Base-by-base conservation (phyloP, 139 green algal genomes). In the Chlorella sp. region DNA sequence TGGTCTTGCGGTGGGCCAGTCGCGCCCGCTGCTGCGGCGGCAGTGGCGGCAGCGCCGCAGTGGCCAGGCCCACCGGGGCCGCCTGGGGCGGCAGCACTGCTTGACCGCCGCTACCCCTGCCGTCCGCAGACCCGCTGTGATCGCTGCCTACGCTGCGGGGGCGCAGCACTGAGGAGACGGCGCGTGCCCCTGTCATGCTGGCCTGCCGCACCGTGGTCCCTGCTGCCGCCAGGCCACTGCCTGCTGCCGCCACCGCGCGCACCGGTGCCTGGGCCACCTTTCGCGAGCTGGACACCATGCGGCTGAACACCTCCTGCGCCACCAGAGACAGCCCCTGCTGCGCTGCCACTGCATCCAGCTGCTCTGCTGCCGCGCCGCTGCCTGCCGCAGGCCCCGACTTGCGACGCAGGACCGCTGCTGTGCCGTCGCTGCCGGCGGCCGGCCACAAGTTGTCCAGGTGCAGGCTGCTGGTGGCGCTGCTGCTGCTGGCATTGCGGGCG, bases 1-100 rank as follows among this genome's bases (percentile, higher is more conserved):
- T 80, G 5, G 73, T 80, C n/a, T 65, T 80, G 73, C 73, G 73
- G 73, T 80, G 73, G 26, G 60, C 22, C 51, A 34, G 22, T 20
- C 60, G 30, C 60, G 60, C 60, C 60, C 60, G 60, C 60, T 34
- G 60, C 9, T 68, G 68, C 36, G 24, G n/a, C 36, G n/a, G 34
- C n/a, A 60, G 51, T 16, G 51, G 51, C 14, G 51, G 51, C 51
- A 60, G 51, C 13, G 51, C 51, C 14, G 11, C 51, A 24, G 51
- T 24, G 51, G 13, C 51, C 13, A 60, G 51, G 51, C 51, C 51
- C 14, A 60, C 51, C 9, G 51, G 51, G 16, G 51, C 6, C 34
- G 34, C 5, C 36, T 48, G 7, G 3, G 9, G 9, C 68, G 16
- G 68, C 68, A 30, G 36, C 68, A 51, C 70, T 36, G 30, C 30